A percentile compares a stretch with the other conserved stretches of the same genome.
phyloP scores from a whole-genome alignment of 2,329 filamentous ascomycete genomes.

The Fusarium staphyleae region DNA sequence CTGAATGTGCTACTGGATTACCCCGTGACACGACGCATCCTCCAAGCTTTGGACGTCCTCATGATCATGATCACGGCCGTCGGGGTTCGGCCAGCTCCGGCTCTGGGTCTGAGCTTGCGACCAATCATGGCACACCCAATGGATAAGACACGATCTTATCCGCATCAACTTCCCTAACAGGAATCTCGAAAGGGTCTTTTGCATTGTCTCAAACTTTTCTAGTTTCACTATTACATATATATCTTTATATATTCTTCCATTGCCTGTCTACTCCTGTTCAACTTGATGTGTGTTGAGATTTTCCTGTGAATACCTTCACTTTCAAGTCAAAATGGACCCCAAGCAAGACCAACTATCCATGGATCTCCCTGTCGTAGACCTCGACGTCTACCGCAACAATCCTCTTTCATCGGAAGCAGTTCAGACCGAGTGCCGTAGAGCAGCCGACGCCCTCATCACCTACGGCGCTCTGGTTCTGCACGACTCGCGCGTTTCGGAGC shows the following conservation, averaged over 20 bases:
- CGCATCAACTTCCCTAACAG: slow-evolving; percentile 30
- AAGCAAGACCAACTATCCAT: slow-evolving; percentile 49
- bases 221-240: slow-evolving; percentile 1
- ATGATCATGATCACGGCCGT: slow-evolving; percentile 18
- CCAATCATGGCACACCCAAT: slow-evolving; percentile 29
- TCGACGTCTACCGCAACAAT: slow-evolving; percentile 61
- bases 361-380: slow-evolving; percentile 66
- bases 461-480: slow-evolving; percentile 67
- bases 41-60: not conserved
- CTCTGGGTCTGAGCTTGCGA: not conserved
- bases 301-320: too few relatives aligned
- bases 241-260: not conserved
- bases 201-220: not conserved
- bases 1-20: too few relatives aligned
- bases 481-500: slow-evolving; percentile 64
- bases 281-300: too few relatives aligned
- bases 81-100: slow-evolving; percentile 36
- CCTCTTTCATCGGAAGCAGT: slow-evolving; percentile 53
- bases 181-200: slow-evolving; percentile 21
- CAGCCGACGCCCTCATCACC: slow-evolving; percentile 63
- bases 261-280: too few relatives aligned
- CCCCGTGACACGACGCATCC: too few relatives aligned
- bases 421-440: slow-evolving; percentile 60
- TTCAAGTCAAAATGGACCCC: slow-evolving; percentile 29
- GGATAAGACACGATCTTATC: slow-evolving; percentile 25